A percentile compares a stretch with the other conserved stretches of the same genome.
phyloP scores from a whole-genome alignment of 805 yeast genomes.

The Cyberlindnera galapagoensis region DNA sequence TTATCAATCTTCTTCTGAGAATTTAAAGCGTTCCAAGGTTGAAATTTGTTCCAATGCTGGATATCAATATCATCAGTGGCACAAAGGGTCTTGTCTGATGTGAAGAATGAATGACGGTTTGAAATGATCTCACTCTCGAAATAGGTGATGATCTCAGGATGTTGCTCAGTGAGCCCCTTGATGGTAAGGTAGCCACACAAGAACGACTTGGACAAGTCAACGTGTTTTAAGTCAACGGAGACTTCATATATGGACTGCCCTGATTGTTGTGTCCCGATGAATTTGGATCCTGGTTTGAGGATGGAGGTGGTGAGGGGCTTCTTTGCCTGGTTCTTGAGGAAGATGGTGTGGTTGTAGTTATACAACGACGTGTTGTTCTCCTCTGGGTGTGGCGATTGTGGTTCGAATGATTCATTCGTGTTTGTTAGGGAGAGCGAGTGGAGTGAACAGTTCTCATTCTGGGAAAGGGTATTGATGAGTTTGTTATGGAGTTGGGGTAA shows the following conservation, averaged over 20 bases:
- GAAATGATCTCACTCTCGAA: constrained; percentile 64
- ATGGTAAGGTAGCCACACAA: constrained; percentile 63
- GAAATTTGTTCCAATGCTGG: constrained; percentile 61
- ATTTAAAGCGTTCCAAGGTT: constrained; percentile 31
- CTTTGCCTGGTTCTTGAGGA: constrained; percentile 7
- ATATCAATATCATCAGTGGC: constrained; percentile 53
- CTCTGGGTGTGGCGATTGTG: constrained; percentile 1
- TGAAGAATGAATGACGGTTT: constrained; percentile 40
- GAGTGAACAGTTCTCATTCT: constrained; percentile 6
- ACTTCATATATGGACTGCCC: constrained; percentile 62
- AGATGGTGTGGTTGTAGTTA: constrained; percentile 3
- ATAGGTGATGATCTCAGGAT: constrained; percentile 70
- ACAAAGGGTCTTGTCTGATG: constrained; percentile 40
- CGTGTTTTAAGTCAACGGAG: constrained; percentile 58
- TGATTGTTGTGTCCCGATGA: constrained; percentile 65
- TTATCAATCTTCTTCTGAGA: constrained; percentile 14
- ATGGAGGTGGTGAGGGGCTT: constrained; percentile 30
- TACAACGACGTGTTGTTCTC: constrained; percentile 1
- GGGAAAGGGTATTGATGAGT: constrained; percentile 2
- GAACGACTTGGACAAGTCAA: constrained; percentile 48
- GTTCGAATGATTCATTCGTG: constrained; percentile 6
- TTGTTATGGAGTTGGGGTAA: constrained; percentile 9
- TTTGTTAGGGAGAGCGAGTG: constrained; percentile 5
- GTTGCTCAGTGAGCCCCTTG: constrained; percentile 56
- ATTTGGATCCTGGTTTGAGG: constrained; percentile 55